These are phyloP conservation scores for Paramecium bursaria DNA, from an alignment of 73 alveolate species.

Conservation along the genomic window DNA sequence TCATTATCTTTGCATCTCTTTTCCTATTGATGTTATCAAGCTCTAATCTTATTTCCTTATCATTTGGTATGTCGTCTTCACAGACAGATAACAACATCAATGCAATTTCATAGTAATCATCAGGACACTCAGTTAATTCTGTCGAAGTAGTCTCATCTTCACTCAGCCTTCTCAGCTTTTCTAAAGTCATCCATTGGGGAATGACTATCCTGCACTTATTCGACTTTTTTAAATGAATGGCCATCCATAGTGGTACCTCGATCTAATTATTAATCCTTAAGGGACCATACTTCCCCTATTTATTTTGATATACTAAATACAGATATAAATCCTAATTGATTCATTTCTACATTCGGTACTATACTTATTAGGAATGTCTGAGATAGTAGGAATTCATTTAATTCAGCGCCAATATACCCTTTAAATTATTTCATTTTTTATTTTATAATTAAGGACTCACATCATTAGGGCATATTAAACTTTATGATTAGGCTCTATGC, in stretches of 20 bases:
- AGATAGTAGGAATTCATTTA: too few species aligned
- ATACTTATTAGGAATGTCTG: too few species aligned
- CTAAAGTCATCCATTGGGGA: constrained; percentile 82
- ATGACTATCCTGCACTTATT: constrained; percentile 79
- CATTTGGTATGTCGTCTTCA: constrained; percentile 22
- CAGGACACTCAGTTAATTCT: neutral
- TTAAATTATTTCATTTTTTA: too few species aligned
- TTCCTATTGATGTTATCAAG: neutral
- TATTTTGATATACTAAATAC: neutral
- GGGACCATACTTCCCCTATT: constrained; percentile 68
- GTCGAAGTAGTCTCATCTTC: constrained; percentile 69
- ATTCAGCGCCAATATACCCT: too few species aligned
- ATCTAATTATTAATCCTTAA: constrained; percentile 56
- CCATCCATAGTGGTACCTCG: constrained; percentile 86
- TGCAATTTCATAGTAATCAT: constrained; percentile 46
- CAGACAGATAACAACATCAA: constrained; percentile 5
- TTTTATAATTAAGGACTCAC: too few species aligned
- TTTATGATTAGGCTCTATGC: too few species aligned
- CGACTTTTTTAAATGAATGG: constrained; percentile 76
- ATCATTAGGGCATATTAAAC: too few species aligned
- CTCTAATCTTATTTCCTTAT: neutral
- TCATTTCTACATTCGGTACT: too few species aligned
- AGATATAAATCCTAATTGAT: constrained; percentile 35
- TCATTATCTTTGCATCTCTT: constrained; percentile 9
- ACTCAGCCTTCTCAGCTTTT: constrained; percentile 77